These are phyloP conservation scores for Glebionis coronaria DNA, from an alignment of 129 eudicot species.

Conservation along the genomic window DNA sequence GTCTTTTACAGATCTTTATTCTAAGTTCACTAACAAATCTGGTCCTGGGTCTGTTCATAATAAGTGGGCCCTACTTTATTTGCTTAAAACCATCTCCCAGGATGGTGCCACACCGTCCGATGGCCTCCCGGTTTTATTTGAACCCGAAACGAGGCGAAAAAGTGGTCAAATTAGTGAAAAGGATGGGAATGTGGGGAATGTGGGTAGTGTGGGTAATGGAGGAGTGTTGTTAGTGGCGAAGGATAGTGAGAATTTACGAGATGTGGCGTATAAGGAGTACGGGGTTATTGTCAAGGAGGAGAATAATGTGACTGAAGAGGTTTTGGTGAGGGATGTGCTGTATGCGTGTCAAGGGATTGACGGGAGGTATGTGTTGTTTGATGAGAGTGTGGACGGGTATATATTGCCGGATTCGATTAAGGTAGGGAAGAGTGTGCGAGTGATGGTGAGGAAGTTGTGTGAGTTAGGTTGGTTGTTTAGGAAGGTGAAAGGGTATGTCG, in stretches of 20 bases:
- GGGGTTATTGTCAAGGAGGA: conserved; percentile 62
- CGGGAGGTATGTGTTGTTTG: conserved; percentile 75
- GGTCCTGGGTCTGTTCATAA: conserved; percentile 83
- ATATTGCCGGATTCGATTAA: conserved; percentile 49
- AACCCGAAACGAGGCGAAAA: conserved; percentile 15
- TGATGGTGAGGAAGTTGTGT: conserved; percentile 69
- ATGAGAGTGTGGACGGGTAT: conserved; percentile 61
- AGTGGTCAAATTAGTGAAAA: conserved; percentile 24
- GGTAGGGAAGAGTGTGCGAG: conserved; percentile 62
- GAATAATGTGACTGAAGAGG: conserved; percentile 82
- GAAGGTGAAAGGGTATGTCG: conserved; percentile 78
- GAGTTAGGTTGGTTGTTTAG: conserved; percentile 94
- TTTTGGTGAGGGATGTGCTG: conserved; percentile 87
- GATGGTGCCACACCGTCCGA: conserved; percentile 57
- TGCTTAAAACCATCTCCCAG: conserved; percentile 78
- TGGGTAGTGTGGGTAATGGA: conserved; percentile 24
- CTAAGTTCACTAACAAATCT: conserved; percentile 60
- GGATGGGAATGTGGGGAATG: conserved; percentile 25
- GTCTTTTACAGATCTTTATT: conserved; percentile 71
- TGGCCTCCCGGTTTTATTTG: conserved; percentile 61
- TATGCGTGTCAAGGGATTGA: conserved; percentile 97
- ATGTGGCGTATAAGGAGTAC: conserved; percentile 78
- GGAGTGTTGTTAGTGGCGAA: conserved; percentile 68
- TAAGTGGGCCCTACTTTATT: conserved; percentile 89
- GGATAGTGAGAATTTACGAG: conserved; percentile 72